Base-by-base conservation (phyloP, 2,329 filamentous ascomycete species). In the Ophiostoma sp. region DNA sequence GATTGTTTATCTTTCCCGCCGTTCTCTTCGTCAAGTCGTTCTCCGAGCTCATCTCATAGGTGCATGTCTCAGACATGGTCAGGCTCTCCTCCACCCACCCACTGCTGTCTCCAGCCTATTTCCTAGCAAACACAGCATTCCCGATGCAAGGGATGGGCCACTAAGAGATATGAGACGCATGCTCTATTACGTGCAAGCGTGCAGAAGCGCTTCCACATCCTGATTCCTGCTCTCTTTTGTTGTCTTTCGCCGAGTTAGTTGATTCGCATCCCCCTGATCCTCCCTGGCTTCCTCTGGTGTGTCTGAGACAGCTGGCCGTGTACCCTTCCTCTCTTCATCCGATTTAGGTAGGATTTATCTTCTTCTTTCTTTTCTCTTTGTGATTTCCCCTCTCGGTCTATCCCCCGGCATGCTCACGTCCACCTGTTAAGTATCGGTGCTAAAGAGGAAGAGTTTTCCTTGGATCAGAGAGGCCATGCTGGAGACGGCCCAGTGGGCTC, bases 1-100 rank as follows among this genome's bases (percentile, higher is more conserved):
- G 47, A 0, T 27, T 55, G 49, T 55, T 55, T 55, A 27, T 27
- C 27, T 27, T 27, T 27, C 27, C 27, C 27, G 27, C 27, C 27
- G 49, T 9, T 55, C 42, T 55, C 49, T 55, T 9, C 18, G 18
- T 16, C 45, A 14, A 8, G 18, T 55, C 49, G 42, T 12, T 55
- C 8, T 6, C 14, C 6, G 27, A 27, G 27, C 49, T 55, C 49
- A 55, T 55, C 18, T 55, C 42, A 45, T 55, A 18, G 27, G n/a
- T 55, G 27, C 49, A 55, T 55, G 49, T 55, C 49, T 55, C 49
- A 55, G 49, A 55, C 49, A 55, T 9, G 45, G 27, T 27, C 27
- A 27, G 27, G 45, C 45, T 14, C n/a, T 16, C 12, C n/a, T 52
- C 49, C 49, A 55, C 49, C 49, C 49, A 27, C 12, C 47, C 47